Evolutionary conservation across 2,329 filamentous ascomycete genomes (phyloP).

Genomic region (Beauveria caledonica): DNA sequence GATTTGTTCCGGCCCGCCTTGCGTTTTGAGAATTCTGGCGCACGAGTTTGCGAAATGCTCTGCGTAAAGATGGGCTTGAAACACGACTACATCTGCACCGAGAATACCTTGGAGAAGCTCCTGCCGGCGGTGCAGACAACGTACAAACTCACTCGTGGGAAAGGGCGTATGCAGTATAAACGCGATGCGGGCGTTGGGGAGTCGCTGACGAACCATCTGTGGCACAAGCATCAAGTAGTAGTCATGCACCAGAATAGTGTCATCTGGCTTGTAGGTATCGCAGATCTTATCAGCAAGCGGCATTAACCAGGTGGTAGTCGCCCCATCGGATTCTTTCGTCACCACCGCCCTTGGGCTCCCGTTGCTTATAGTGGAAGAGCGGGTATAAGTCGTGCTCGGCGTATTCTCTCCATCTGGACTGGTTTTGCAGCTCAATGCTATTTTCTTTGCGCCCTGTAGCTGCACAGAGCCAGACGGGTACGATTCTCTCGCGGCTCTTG

Average conservation of each 20-base stretch:
- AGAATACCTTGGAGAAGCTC: conserved; percentile 84
- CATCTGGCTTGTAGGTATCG: conserved; percentile 81
- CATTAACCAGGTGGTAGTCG: conserved; percentile 88
- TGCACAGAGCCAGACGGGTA: conserved; percentile 84
- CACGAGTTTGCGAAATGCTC: conserved; percentile 93
- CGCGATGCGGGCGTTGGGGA: conserved; percentile 84
- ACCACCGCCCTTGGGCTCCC: conserved; percentile 78
- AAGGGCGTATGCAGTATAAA: conserved; percentile 94
- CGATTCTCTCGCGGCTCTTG: conserved; percentile 63
- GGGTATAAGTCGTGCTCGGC: conserved; percentile 88
- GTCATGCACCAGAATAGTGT: conserved; percentile 87
- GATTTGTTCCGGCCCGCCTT: conserved; percentile 64
- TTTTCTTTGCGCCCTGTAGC: conserved; percentile 58
- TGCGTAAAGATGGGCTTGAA: conserved; percentile 92
- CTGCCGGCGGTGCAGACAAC: conserved; percentile 79
- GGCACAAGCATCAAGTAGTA: conserved; percentile 89
- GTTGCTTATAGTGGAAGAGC: conserved; percentile 91
- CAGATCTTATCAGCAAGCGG: conserved; percentile 83
- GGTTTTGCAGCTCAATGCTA: conserved; percentile 69
- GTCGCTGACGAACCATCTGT: conserved; percentile 73
- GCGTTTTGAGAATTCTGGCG: conserved; percentile 78
- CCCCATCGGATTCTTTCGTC: conserved; percentile 80
- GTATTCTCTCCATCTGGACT: conserved; percentile 79
- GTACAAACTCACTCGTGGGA: conserved; percentile 90
- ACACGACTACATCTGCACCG: conserved; percentile 85